Evolutionary conservation across 139 green algal species (phyloP), one percentile per base, ranked within the genome.

Genomic region (Chlorella vulgaris): DNA sequence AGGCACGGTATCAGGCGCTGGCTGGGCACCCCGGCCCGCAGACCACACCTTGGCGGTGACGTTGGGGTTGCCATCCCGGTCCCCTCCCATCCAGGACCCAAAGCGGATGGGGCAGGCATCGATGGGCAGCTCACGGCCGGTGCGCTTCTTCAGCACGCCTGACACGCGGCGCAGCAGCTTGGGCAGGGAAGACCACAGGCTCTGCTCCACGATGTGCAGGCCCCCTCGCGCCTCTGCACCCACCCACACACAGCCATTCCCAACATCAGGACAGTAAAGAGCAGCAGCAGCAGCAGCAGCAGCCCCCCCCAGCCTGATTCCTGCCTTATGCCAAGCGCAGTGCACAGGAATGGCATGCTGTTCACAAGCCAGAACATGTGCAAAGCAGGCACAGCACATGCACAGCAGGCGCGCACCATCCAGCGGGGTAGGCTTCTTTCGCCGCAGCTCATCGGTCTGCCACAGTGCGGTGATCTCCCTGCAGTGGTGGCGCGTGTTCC

Each of bases 51-150:
- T 87, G 50, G 92, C 83, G 4, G 92, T 98, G 21, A 99, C 96
- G 83, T 95, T 95, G 71, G 96, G 95, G 91, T 99, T 98, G 67
- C 95, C 94, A 68, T 98, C 94, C 0, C 96, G 84, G 87, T 99
- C 96, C 24, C 96, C 96, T 18, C 96, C 96, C 96, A 99, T 99
- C 96, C 96, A 99, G 50, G 86, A 96, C n/a, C 83, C 86, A 81
- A 92, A 94, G 70, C 77, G 90, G 66, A 98, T 88, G 73, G 93
- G 90, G 35, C 83, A 88, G 24, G 87, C 80, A 53, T 91, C 85
- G 24, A 98, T 89, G 8, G 95, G 95, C 81, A 98, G 89, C 76
- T 95, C 91, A 4, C 86, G 66, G 2, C 91, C 86, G 1, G 94
- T 97, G 26, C 22, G 7, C 7, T 31, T 10, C 22, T 21, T n/a